These are phyloP conservation scores for Hordeum vulgare DNA, from an alignment of 176 grass and related monocot genomes.

Conservation along the genomic window MorexV3_pseudomolecules_assembly NC_058522.1:71241061-71241560, in stretches of 20 bases:
- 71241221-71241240: constrained; percentile 12
- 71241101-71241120: neutral
- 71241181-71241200: neutral
- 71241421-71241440: neutral
- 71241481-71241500: constrained; percentile 94
- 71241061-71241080: neutral
- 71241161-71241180: neutral
- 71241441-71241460: constrained; percentile 1
- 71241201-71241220: constrained; percentile 44
- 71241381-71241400: constrained; percentile 62
- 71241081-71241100: neutral
- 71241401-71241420: constrained; percentile 39
- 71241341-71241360: constrained; percentile 19
- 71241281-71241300: constrained; percentile 40
- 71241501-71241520: constrained; percentile 85
- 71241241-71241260: neutral
- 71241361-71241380: constrained; percentile 68
- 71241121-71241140: neutral
- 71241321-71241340: neutral
- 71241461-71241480: constrained; percentile 54
- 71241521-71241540: constrained; percentile 99
- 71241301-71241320: neutral
- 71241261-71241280: constrained; percentile 33
- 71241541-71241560: constrained; percentile 95
- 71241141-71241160: constrained; percentile 19